These are phyloP conservation scores for Mucor velutinosus DNA, from an alignment of 371 early-diverging fungal species.

Conservation along the genomic window DNA sequence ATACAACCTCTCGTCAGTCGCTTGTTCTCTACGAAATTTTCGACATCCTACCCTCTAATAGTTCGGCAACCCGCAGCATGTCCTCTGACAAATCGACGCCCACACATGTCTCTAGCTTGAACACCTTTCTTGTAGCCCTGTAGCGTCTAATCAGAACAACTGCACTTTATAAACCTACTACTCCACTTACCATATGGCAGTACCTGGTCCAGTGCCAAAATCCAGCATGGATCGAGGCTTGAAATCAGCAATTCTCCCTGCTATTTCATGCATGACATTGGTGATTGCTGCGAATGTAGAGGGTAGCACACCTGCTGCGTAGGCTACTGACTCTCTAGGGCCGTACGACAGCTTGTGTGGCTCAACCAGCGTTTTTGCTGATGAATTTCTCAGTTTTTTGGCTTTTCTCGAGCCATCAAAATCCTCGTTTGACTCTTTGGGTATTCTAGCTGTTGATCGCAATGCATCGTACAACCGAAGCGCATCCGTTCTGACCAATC, in stretches of 20 bases:
- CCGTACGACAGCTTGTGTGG: slow-evolving; percentile 81
- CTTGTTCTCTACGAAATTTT: background rate
- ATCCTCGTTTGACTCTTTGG: slow-evolving; percentile 5
- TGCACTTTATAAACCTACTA: too few relatives aligned
- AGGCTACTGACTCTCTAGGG: slow-evolving; percentile 71
- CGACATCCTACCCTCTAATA: slow-evolving; percentile 30
- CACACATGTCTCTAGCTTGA: slow-evolving; percentile 52
- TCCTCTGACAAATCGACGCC: slow-evolving; percentile 82
- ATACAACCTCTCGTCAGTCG: background rate
- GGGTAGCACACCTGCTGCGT: slow-evolving; percentile 71
- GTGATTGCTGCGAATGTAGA: slow-evolving; percentile 68
- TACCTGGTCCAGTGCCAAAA: slow-evolving; percentile 90
- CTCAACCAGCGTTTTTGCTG: slow-evolving; percentile 21
- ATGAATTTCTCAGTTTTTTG: slow-evolving; percentile 32
- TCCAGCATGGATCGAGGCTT: slow-evolving; percentile 71
- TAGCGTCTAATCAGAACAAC: background rate
- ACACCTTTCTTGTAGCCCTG: slow-evolving; percentile 76
- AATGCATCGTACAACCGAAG: slow-evolving; percentile 70
- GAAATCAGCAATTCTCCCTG: slow-evolving; percentile 60
- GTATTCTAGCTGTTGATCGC: slow-evolving; percentile 60
- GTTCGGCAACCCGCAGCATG: slow-evolving; percentile 78
- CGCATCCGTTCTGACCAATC: slow-evolving; percentile 66
- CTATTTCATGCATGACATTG: slow-evolving; percentile 73
- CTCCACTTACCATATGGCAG: slow-evolving; percentile 70
- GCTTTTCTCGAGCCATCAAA: slow-evolving; percentile 13